Evolutionary conservation across 371 early-diverging fungal species (phyloP), one percentile per base, ranked within the genome.

Genomic region (Pancytospora epiphaga): DNA sequence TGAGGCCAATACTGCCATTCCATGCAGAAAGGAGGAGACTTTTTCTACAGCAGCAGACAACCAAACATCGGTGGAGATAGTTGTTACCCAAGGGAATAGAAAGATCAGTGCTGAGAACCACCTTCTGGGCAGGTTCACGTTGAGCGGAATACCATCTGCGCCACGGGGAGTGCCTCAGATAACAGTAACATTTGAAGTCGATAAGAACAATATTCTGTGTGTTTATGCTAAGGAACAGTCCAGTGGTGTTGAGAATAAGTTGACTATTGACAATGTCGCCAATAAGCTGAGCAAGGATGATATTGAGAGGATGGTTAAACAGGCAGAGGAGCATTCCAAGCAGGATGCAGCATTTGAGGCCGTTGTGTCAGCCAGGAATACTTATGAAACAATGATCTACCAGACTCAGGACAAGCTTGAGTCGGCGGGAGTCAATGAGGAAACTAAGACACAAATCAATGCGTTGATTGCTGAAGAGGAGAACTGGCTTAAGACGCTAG

Each of bases 21-120:
- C 94, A 66, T 88, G 89, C 78, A 88, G 86, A 78, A 87, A 87
- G 84, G 85, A 86, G 76, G 88, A 91, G 84, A 85, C 88, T 73
- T 94, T 92, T 85, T 88, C 92, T 72, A 94, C 94, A 68, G 86
- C 89, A 71, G 86, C 86, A 75, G 94, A 94, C 84, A 89, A 89
- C 84, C 93, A 94, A 84, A 86, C 89, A 69, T 85, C 87, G 58
- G 94, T 94, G 60, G 84, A 85, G 68, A 90, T 94, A 84, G 89
- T 87, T 63, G 88, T 94, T 76, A 90, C 86, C 75, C 90, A 91
- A 84, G 94, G 94, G 78, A 89, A 89, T 79, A 86, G 92, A 83
- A 83, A 88, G 58, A 84, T 87, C 84, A 88, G 90, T 82, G 86
- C 86, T 79, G 91, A 91, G 80, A 94, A 94, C 87, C 86, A 91